Conservation (phyloP, 164 flowering plant species). For the Tetracentron sinense region DNA sequence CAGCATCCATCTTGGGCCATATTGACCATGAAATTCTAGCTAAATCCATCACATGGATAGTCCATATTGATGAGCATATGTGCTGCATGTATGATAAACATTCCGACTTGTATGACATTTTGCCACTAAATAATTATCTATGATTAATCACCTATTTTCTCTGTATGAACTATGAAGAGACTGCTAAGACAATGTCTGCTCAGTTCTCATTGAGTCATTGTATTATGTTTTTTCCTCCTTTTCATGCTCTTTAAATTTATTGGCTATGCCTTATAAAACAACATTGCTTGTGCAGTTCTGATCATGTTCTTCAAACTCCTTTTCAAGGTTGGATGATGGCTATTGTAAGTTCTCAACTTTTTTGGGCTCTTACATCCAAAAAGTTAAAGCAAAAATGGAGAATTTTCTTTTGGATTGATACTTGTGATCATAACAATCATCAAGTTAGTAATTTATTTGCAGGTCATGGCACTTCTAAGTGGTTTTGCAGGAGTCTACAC, state of each 20-base stretch:
- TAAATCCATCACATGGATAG: neutral
- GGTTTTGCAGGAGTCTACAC: conserved; percentile 99
- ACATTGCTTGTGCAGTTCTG: conserved; percentile 62
- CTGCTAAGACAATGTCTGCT: neutral
- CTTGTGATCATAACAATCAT: neutral
- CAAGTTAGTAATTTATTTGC: conserved; percentile 16
- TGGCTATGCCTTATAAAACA: conserved; percentile 1
- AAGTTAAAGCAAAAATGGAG: neutral
- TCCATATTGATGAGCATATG: neutral
- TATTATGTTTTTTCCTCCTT: neutral
- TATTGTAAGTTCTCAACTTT: conserved; percentile 57
- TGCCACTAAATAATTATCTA: neutral
- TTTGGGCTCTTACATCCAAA: conserved; percentile 7
- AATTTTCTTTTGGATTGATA: neutral
- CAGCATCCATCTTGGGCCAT: neutral
- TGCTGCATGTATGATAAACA: neutral
- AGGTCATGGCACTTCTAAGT: conserved; percentile 97
- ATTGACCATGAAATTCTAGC: neutral
- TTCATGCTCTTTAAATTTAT: neutral
- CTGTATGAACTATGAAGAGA: neutral
- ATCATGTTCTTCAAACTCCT: conserved; percentile 90
- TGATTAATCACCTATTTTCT: neutral
- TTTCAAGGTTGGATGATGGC: conserved; percentile 97
- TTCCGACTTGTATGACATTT: neutral
- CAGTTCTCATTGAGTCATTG: neutral